A percentile compares a stretch with the other conserved stretches of the same genome.
Evolutionary conservation across 495 filamentous ascomycete genomes (phyloP).

Genomic region (Penicillium psychrofluorescens): DNA sequence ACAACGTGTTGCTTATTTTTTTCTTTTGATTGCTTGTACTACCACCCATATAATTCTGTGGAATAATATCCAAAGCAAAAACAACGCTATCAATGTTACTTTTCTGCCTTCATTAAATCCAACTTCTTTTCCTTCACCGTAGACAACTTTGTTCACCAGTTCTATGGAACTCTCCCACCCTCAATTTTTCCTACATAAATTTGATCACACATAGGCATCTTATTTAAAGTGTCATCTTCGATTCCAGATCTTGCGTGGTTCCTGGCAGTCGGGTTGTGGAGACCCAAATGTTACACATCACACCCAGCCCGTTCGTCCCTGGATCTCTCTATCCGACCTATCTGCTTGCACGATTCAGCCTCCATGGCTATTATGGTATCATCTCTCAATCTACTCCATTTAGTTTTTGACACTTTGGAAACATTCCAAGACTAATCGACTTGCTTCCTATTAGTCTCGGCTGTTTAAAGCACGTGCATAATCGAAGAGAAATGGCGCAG

Average conservation of each 20-base stretch:
- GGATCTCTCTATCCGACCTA: slow-evolving; percentile 19
- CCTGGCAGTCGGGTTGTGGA: not conserved
- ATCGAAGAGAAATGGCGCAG: too few species aligned
- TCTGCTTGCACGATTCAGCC: not conserved
- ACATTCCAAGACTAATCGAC: slow-evolving; percentile 11
- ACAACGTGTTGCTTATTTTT: slow-evolving; percentile 10
- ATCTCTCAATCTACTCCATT: not conserved
- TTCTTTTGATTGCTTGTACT: slow-evolving; percentile 10
- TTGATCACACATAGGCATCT: too few species aligned
- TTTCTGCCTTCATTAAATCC: not conserved
- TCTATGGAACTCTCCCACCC: too few species aligned
- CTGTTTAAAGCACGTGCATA: too few species aligned
- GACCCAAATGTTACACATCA: slow-evolving; percentile 23
- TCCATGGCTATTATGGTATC: too few species aligned
- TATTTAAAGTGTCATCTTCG: too few species aligned
- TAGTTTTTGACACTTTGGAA: not conserved
- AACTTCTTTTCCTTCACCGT: too few species aligned
- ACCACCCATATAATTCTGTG: slow-evolving; percentile 9
- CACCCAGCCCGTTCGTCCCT: slow-evolving; percentile 6
- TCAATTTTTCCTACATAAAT: too few species aligned
- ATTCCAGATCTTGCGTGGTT: slow-evolving; percentile 3
- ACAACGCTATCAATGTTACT: slow-evolving; percentile 2
- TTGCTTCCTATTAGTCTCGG: slow-evolving; percentile 8
- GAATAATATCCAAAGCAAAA: slow-evolving; percentile 11
- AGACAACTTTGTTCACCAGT: too few species aligned